These are phyloP conservation scores for Neofusicoccum cordaticola DNA, from an alignment of 2,329 filamentous ascomycete species.

Conservation along the genomic window DNA sequence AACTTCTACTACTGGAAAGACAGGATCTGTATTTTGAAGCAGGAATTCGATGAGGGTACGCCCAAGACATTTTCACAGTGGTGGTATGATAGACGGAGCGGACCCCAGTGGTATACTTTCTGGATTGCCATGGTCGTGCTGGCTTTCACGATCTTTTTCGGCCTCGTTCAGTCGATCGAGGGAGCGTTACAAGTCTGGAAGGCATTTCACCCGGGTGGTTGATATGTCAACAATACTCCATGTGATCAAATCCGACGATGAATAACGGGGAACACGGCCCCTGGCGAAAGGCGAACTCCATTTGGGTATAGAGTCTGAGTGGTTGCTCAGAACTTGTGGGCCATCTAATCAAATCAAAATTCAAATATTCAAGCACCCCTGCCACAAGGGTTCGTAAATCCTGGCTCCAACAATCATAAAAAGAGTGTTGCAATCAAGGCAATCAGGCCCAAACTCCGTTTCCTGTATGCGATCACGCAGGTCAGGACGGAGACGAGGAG, in stretches of 20 bases:
- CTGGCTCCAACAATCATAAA: not conserved
- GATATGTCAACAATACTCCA: not conserved
- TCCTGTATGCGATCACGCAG: conserved; percentile 1
- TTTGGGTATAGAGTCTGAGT: conserved; percentile 16
- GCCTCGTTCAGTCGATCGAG: conserved; percentile 44
- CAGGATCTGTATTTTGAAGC: conserved; percentile 43
- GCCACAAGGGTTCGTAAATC: not conserved
- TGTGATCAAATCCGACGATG: not conserved
- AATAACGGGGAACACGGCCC: not conserved
- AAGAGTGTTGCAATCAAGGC: not conserved
- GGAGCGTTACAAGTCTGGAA: conserved; percentile 40
- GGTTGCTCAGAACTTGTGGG: not conserved
- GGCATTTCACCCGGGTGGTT: not conserved
- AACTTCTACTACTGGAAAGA: conserved; percentile 44
- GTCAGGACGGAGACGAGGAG: not conserved
- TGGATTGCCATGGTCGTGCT: conserved; percentile 44
- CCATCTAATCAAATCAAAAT: not conserved
- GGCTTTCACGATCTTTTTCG: conserved; percentile 39
- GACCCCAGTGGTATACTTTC: conserved; percentile 47
- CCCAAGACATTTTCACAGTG: conserved; percentile 38
- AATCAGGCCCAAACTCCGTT: not conserved
- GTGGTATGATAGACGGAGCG: conserved; percentile 45
- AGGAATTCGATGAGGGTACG: conserved; percentile 40
- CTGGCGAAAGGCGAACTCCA: not conserved
- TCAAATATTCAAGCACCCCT: not conserved